Evolutionary conservation across 2,329 filamentous ascomycete species (phyloP).

Genomic region (Fusarium anthophilum): DNA sequence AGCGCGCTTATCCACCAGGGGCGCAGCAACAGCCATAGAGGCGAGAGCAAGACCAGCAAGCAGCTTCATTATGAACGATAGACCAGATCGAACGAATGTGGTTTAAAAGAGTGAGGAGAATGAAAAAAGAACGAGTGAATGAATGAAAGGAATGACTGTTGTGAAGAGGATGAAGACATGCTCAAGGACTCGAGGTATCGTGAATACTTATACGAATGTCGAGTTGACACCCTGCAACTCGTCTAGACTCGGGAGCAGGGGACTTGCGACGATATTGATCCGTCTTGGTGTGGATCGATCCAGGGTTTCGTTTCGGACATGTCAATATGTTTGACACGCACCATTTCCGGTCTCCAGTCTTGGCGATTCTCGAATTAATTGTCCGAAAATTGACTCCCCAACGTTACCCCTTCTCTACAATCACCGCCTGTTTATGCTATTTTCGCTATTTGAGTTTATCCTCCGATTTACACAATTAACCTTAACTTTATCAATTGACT

Average conservation of each 20-base stretch:
- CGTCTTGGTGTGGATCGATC: conserved; percentile 9
- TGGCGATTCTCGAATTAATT: not conserved
- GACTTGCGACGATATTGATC: conserved; percentile 13
- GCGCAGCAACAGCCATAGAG: conserved; percentile 39
- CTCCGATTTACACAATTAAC: not conserved
- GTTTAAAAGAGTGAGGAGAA: not conserved
- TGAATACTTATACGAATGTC: conserved; percentile 27
- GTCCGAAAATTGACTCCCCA: not conserved
- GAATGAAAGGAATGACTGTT: conserved; percentile 8
- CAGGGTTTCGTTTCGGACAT: conserved; percentile 16
- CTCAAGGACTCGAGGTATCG: not conserved
- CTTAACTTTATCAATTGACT: not conserved
- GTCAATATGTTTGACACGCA: conserved; percentile 22
- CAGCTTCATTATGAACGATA: conserved; percentile 41
- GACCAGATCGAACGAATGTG: conserved; percentile 21
- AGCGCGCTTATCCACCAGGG: conserved; percentile 45
- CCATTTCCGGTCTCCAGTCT: not conserved
- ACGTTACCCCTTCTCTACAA: accelerated
- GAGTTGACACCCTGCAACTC: conserved; percentile 5
- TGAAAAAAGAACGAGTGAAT: conserved; percentile 11
- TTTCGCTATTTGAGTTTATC: not conserved
- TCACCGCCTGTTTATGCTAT: not conserved
- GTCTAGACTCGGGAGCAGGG: conserved; percentile 1
- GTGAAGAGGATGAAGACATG: not conserved
- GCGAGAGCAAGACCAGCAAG: conserved; percentile 41